Percentiles rank a stretch among this genome's conserved stretches.
These are phyloP conservation scores for Iberis pinnata DNA, from an alignment of 345 rosid genomes.

Conservation along the genomic window DNA sequence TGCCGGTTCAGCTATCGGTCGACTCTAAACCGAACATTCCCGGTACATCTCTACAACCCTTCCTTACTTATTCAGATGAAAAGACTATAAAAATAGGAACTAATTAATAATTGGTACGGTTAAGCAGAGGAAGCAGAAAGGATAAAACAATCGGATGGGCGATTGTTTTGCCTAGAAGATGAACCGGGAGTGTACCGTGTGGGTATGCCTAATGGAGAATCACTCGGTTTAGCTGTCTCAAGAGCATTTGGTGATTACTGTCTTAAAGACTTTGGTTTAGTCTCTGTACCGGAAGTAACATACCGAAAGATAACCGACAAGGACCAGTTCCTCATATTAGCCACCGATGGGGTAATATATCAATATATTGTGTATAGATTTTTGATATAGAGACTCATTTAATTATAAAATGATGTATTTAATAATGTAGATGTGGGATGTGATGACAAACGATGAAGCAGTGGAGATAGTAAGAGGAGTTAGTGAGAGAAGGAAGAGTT, in stretches of 20 bases:
- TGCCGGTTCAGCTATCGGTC: slow-evolving; percentile 65
- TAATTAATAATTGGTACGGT: slow-evolving; percentile 3
- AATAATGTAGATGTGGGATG: slow-evolving; percentile 73
- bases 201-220: slow-evolving; percentile 56
- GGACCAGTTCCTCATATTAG: slow-evolving; percentile 72
- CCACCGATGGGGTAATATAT: slow-evolving; percentile 84
- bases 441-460: slow-evolving; percentile 71
- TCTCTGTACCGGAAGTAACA: slow-evolving; percentile 65
- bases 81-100: neutral
- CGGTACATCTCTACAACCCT: too few relatives aligned
- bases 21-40: slow-evolving; percentile 89
- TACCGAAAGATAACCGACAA: slow-evolving; percentile 44
- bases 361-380: too few relatives aligned
- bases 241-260: slow-evolving; percentile 87
- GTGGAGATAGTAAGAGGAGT: slow-evolving; percentile 55
- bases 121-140: slow-evolving; percentile 79
- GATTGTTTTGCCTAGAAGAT: slow-evolving; percentile 56
- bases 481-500: slow-evolving; percentile 47
- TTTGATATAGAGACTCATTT: too few relatives aligned
- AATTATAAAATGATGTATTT: too few relatives aligned
- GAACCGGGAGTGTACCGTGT: slow-evolving; percentile 78
- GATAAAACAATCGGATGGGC: slow-evolving; percentile 53
- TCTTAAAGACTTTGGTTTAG: slow-evolving; percentile 73
- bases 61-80: neutral
- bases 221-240: slow-evolving; percentile 71